These are phyloP conservation scores for Coelastrella sp. DNA, from an alignment of 139 green algal genomes.

Conservation along the genomic window DNA sequence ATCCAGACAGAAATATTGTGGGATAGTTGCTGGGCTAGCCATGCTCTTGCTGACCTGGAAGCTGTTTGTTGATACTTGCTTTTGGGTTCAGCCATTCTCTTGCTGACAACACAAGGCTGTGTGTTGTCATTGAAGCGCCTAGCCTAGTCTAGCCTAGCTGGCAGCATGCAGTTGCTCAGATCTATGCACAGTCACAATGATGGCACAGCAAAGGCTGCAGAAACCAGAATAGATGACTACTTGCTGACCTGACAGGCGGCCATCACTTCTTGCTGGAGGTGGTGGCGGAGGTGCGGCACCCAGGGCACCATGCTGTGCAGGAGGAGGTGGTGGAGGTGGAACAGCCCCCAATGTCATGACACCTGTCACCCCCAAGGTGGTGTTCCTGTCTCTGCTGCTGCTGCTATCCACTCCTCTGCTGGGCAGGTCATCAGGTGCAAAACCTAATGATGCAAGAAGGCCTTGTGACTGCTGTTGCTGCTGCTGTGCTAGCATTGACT, in stretches of 20 bases:
- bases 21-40: neutral
- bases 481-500: neutral
- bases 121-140: too few species aligned
- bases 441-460: neutral
- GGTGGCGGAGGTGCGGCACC: conserved; percentile 9
- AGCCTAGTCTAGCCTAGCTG: too few species aligned
- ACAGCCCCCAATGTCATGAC: neutral
- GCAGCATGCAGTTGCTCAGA: too few species aligned
- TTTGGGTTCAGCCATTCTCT: too few species aligned
- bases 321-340: conserved; percentile 1
- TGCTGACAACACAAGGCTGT: too few species aligned
- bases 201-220: neutral
- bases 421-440: neutral
- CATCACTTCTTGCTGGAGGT: neutral
- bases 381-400: conserved; percentile 1
- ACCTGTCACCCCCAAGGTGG: neutral
- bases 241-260: conserved; percentile 11
- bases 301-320: conserved; percentile 8
- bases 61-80: too few species aligned
- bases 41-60: too few species aligned
- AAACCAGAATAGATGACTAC: neutral
- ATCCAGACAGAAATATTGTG: neutral
- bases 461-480: neutral
- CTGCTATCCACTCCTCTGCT: neutral
- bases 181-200: neutral